Conservation (phyloP, 192 early-diverging fungal species). For the Podila clonocystis region DNA sequence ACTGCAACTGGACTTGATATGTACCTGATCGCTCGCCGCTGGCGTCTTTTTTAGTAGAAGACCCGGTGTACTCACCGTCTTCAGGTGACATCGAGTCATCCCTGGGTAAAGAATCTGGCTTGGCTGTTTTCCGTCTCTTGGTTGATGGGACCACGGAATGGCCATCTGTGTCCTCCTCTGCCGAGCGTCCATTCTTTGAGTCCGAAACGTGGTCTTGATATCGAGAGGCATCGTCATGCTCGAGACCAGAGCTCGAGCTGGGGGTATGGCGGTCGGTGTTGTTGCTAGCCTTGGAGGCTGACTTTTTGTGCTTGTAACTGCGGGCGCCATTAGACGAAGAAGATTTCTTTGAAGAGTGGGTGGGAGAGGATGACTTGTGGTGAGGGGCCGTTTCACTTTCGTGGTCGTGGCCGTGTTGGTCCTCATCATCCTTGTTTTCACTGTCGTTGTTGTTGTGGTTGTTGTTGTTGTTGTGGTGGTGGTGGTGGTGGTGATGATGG, state of each 20-base stretch:
- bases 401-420: not conserved
- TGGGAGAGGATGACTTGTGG: not conserved
- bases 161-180: not conserved
- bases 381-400: not conserved
- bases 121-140: slow-evolving; percentile 15
- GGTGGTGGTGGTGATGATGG: not conserved
- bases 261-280: not conserved
- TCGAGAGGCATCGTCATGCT: not conserved
- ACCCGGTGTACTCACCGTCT: not conserved
- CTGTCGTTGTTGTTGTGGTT: not conserved
- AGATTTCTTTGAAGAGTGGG: not conserved
- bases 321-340: not conserved
- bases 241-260: not conserved
- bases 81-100: not conserved
- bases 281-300: not conserved
- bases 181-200: slow-evolving; percentile 4
- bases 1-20: not conserved
- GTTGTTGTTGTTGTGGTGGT: not conserved
- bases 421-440: not conserved
- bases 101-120: not conserved
- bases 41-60: not conserved
- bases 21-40: not conserved
- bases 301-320: not conserved
- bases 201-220: not conserved
- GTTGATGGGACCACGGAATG: not conserved